Percentiles rank a stretch among this genome's conserved stretches.
Conservation (phyloP, 768 basidiomycete genomes). For the Termitomyces sp. region DNA sequence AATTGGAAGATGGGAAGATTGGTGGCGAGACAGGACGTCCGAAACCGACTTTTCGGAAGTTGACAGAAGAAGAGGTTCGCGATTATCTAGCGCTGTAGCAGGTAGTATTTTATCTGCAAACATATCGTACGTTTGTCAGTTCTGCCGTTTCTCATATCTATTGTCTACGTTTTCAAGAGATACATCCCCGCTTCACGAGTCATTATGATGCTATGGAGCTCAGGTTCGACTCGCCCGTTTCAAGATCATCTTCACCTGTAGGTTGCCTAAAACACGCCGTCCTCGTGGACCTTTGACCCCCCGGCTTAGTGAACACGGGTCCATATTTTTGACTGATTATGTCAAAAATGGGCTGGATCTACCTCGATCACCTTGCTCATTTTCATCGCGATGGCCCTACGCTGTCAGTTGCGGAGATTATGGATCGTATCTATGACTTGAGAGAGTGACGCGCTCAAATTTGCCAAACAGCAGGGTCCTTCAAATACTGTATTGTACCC, state of each 20-base stretch:
- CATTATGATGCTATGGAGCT: not conserved
- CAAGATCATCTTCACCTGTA: not conserved
- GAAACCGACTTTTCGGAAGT: conserved; percentile 89
- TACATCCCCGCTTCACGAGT: not conserved
- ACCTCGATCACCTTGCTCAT: not conserved
- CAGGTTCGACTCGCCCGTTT: not conserved
- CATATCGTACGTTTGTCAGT: conserved; percentile 21
- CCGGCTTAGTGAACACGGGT: not conserved
- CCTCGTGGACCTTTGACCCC: not conserved
- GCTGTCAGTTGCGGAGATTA: not conserved
- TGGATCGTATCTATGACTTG: not conserved
- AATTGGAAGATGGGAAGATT: conserved; percentile 67
- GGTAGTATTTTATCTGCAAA: conserved; percentile 7
- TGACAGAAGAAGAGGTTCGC: conserved; percentile 94
- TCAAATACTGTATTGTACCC: not conserved
- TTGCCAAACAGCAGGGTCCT: not conserved
- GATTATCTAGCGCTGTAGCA: conserved; percentile 87
- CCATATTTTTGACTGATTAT: not conserved
- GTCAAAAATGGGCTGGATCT: not conserved
- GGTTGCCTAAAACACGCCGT: not conserved
- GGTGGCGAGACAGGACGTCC: conserved; percentile 65
- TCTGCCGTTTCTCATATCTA: not conserved
- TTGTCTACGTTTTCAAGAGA: not conserved
- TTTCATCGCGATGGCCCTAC: not conserved
- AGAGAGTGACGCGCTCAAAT: not conserved